These are phyloP conservation scores for Rhizoctonia solani DNA, from an alignment of 1,284 basidiomycete genomes.

Conservation along the genomic window DNA sequence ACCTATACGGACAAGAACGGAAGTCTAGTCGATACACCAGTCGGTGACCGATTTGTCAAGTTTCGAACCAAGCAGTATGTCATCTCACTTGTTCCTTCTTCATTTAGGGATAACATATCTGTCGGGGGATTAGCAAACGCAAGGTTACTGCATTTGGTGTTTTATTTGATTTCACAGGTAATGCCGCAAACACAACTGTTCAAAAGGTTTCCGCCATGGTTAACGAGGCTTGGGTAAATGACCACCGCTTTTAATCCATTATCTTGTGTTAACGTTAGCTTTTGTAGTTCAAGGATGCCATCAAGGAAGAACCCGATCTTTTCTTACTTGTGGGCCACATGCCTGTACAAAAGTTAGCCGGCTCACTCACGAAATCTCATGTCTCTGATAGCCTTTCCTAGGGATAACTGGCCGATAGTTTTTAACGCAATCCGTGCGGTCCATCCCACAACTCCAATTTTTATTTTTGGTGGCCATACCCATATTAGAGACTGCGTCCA, in stretches of 20 bases:
- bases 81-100: not conserved
- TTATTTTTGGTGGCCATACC: slow-evolving; percentile 79
- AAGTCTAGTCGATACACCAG: slow-evolving; percentile 58
- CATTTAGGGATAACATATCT: not conserved
- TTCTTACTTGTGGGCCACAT: slow-evolving; percentile 72
- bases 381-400: slow-evolving; percentile 41
- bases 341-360: slow-evolving; percentile 24
- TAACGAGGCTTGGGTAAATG: slow-evolving; percentile 56
- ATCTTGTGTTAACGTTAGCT: slow-evolving; percentile 13
- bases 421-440: slow-evolving; percentile 72
- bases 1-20: slow-evolving; percentile 61
- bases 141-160: slow-evolving; percentile 80
- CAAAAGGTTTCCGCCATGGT: slow-evolving; percentile 75
- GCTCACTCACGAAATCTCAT: not conserved
- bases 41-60: slow-evolving; percentile 71
- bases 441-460: slow-evolving; percentile 73
- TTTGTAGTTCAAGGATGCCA: slow-evolving; percentile 71
- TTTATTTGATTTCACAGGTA: slow-evolving; percentile 72
- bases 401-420: slow-evolving; percentile 61
- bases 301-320: slow-evolving; percentile 77
- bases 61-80: slow-evolving; percentile 74
- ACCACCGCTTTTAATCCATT: not conserved
- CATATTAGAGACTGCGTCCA: slow-evolving; percentile 79
- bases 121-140: slow-evolving; percentile 55
- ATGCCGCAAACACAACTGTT: slow-evolving; percentile 68